Evolutionary conservation across 768 basidiomycete species (phyloP).

Genomic region (Leccinum fibrillosum): DNA sequence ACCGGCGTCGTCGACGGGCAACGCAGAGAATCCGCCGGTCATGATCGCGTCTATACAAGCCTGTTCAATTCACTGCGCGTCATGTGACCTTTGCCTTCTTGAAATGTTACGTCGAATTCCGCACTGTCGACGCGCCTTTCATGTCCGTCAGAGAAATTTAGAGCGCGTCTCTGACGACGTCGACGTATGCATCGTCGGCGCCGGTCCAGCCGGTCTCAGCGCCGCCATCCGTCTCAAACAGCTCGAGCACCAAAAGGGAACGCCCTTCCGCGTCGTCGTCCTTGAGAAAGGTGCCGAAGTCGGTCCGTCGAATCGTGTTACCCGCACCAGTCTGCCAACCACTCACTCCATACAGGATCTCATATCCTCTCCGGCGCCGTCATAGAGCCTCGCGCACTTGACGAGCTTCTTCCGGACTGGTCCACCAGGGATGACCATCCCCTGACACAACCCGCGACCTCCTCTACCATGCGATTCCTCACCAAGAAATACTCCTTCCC

Average conservation of each 20-base stretch:
- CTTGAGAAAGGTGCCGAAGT: conserved; percentile 94
- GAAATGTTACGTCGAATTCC: neutral
- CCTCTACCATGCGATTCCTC: conserved; percentile 82
- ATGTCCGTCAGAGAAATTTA: conserved; percentile 37
- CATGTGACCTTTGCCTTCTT: neutral
- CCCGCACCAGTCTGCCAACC: neutral
- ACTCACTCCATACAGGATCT: conserved; percentile 53
- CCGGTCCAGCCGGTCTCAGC: conserved; percentile 90
- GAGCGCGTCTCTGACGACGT: conserved; percentile 89
- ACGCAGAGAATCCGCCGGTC: conserved; percentile 46
- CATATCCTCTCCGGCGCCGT: conserved; percentile 97
- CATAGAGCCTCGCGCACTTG: conserved; percentile 86
- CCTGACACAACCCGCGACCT: conserved; percentile 73
- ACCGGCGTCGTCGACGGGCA: conserved; percentile 38
- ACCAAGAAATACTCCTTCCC: conserved; percentile 68
- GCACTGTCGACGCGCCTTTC: conserved; percentile 14
- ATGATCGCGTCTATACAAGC: neutral
- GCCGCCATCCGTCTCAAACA: conserved; percentile 97
- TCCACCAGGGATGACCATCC: conserved; percentile 63
- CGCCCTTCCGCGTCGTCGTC: conserved; percentile 73
- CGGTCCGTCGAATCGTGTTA: conserved; percentile 48
- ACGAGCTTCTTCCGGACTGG: conserved; percentile 92
- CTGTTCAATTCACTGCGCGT: neutral
- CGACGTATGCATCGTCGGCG: conserved; percentile 97
- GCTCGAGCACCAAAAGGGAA: conserved; percentile 74